Base-by-base conservation (phyloP, 1,284 basidiomycete species). In the Cutaneotrichosporon sp. region DNA sequence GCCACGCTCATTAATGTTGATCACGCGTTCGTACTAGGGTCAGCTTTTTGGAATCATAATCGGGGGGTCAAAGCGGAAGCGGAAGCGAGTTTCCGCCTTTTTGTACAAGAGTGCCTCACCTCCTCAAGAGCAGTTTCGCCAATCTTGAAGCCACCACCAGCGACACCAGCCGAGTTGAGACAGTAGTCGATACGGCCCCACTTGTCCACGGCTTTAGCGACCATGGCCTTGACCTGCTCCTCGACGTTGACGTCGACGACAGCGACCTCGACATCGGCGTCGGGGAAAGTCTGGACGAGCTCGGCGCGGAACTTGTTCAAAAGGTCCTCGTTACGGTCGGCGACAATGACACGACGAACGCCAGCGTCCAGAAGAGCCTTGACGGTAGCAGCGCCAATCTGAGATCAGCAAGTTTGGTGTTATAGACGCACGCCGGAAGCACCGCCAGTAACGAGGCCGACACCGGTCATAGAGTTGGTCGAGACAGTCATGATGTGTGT, bases 111-210 rank as follows among this genome's bases (percentile, higher is more conserved):
- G 1, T 26, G 26, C 26, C 26, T 36, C 32, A 63, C 62, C 21
- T 69, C 72, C 21, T 64, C 72, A 21, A 70, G 30, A 18, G 51
- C 8, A 11, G 51, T 53, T 31, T 53, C 51, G 51, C 51, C 51
- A n/a, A 53, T 30, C 31, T 32, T 53, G 13, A 66, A 58, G 8
- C 56, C 52, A 58, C 63, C 67, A 0, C 69, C 68, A 1, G 63
- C 66, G 31, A 74, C 68, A 2, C 74, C 74, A 4, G 74, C 74
- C 26, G 65, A 64, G 52, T 76, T 76, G 34, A 72, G 70, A 42
- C 70, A 71, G 56, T 76, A 74, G 64, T 76, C 74, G 42, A 76
- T 61, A 22, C 73, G 67, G 22, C 74, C 74, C 46, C 70, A 76
- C 42, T 47, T 53, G 14, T 58, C 46, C 1, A 65, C 65, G 2